Evolutionary conservation across 257 asterid species (phyloP), one percentile per base, ranked within the genome.

Genomic region (Salvia miltiorrhiza): DNA sequence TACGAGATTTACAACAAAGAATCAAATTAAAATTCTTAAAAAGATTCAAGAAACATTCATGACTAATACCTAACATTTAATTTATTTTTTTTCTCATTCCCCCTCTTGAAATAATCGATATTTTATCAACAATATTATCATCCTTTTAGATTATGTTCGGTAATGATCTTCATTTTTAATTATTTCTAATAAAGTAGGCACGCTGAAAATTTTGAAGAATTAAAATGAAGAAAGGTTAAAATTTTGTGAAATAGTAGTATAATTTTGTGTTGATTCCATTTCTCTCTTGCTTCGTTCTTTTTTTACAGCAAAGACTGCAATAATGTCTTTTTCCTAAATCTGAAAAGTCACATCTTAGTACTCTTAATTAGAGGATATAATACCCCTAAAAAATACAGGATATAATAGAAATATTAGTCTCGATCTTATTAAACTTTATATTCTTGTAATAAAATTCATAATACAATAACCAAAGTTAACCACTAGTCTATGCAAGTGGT

Each of bases 221-320:
- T n/a, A n/a, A n/a, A 30, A 28, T 14, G 9, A 52, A 23, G 9
- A 52, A 23, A 24, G 57, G 53, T 56, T 68, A 54, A 54, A 55
- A 14, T n/a, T 69, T 5, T 24, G n/a, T 19, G 44, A 24, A 55
- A 30, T 69, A n/a, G n/a, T n/a, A n/a, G n/a, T 21, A 56, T 30
- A 69, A 57, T 57, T 28, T 69, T 30, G 57, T 2, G 23, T 28
- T n/a, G 67, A 54, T 45, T 56, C 66, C 37, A 30, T 30, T 1
- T 44, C 21, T 12, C 14, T 12, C 41, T 59, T n/a, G n/a, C 53
- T 7, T 45, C 49, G 32, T 10, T 70, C 47, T 44, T 70, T 57
- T 70, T 70, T n/a, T n/a, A n/a, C 75, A 58, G 47, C 69, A 70
- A 70, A 70, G 20, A 70, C 62, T 59, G 62, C 62, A 60, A 69